Base-by-base conservation (phyloP, 2,329 filamentous ascomycete species). In the Ophiognomonia clavigignenti-juglandacearum region DNA sequence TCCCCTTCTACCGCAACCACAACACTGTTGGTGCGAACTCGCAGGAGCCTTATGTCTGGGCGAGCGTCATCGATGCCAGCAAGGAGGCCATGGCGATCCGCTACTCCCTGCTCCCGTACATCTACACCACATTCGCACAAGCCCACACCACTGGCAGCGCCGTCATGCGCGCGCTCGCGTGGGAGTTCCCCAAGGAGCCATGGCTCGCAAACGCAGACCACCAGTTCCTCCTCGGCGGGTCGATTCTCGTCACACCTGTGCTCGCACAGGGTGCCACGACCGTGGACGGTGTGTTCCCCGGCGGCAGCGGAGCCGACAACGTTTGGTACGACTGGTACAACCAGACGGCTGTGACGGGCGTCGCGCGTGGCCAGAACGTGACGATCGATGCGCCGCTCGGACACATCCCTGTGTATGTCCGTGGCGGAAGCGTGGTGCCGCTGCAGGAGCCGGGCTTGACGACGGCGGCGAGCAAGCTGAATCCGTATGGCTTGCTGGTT, bases 251-350 rank as follows among this genome's bases (percentile, higher is more conserved):
- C 24, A 80, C 79, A 0, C 86, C 86, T 0, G 83, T 85, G 0
- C 73, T 89, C 2, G 76, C 73, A 3, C 80, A 82, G 53, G 81
- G 78, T 7, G 77, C 77, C 16, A 76, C 67, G 0, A 75, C 72
- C 2, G 84, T 88, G 7, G 67, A 78, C 22, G 85, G 82, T 23
- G 77, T 88, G 4, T 89, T 90, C 62, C 86, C 86, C 0, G 85
- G 85, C 6, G 63, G 81, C 2, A 72, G 72, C 2, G 64, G 73
- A 1, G 81, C 71, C 1, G 11, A 20, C 3, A 77, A 79, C 34
- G 62, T 80, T 2, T 91, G 85, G 82, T 91, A 89, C 57, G 86
- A 91, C 61, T 91, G 85, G 85, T 89, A 89, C 63, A 85, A 76
- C n/a, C 77, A 81, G 42, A 72, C 71, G 0, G 71, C 70, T 0